Percentiles rank a stretch among this genome's conserved stretches.
These are phyloP conservation scores for Saturnispora serradocipensis DNA, from an alignment of 805 yeast species.

Conservation along the genomic window DNA sequence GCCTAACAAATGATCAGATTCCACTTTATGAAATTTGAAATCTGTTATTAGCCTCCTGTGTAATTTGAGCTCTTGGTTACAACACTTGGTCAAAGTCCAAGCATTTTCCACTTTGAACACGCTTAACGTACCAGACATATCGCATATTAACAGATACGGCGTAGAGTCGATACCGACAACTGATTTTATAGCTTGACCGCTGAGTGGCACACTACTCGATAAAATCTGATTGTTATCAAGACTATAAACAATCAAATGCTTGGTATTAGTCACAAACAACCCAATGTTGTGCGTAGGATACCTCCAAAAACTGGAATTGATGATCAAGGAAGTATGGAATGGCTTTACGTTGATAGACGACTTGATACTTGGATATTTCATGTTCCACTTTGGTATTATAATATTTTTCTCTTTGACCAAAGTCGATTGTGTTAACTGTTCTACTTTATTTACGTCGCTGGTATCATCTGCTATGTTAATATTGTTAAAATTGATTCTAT, in stretches of 20 bases:
- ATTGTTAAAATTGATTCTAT: conserved; percentile 23
- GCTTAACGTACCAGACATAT: conserved; percentile 27
- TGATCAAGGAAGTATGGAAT: conserved; percentile 18
- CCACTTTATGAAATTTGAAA: conserved; percentile 7
- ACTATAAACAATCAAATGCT: conserved; percentile 20
- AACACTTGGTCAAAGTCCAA: neutral
- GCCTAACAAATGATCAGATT: conserved; percentile 13
- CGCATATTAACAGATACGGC: conserved; percentile 21
- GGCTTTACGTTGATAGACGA: conserved; percentile 12
- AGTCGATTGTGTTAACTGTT: conserved; percentile 19
- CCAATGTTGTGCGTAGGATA: conserved; percentile 8
- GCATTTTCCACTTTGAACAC: conserved; percentile 7
- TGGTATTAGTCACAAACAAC: conserved; percentile 24
- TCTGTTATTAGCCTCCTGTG: conserved; percentile 26
- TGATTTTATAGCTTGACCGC: conserved; percentile 16
- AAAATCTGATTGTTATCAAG: conserved; percentile 13
- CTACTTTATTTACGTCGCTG: neutral
- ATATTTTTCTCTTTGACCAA: conserved; percentile 16
- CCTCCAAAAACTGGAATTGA: conserved; percentile 15
- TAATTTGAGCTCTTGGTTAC: conserved; percentile 14
- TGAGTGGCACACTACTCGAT: conserved; percentile 12
- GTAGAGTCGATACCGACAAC: conserved; percentile 17
- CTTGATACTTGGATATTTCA: conserved; percentile 14
- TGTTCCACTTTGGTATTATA: conserved; percentile 22
- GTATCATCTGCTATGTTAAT: conserved; percentile 6